Conservation (phyloP, 495 filamentous ascomycete species). For the Lasiosphaeria miniovina region DNA sequence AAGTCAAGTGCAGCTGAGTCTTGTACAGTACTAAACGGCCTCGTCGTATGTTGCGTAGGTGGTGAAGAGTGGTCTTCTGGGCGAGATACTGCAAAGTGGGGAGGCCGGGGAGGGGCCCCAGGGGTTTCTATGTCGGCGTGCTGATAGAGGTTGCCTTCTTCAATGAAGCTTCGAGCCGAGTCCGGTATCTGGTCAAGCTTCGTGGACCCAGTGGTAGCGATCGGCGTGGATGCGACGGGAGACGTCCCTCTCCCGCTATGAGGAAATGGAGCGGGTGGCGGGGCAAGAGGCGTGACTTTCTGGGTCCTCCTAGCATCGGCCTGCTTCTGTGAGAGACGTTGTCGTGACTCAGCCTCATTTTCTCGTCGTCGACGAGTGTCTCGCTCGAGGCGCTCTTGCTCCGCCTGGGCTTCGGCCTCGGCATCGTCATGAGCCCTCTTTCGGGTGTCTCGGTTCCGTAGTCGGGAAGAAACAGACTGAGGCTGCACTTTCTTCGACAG, state of each 20-base stretch:
- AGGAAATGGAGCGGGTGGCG: too few relatives aligned
- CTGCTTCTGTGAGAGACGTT: neutral
- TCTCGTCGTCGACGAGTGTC: conserved; percentile 13
- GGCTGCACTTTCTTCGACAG: too few relatives aligned
- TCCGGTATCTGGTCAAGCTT: neutral
- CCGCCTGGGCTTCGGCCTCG: conserved; percentile 15
- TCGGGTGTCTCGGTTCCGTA: conserved; percentile 3
- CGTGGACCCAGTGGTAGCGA: neutral
- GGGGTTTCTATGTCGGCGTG: conserved; percentile 31
- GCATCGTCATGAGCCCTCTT: conserved; percentile 23
- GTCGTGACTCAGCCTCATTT: conserved; percentile 10
- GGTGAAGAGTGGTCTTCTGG: too few relatives aligned
- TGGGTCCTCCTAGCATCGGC: conserved; percentile 4
- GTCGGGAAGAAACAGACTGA: too few relatives aligned
- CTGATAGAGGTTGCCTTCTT: conserved; percentile 35
- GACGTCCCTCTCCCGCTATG: too few relatives aligned
- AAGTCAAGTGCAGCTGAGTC: too few relatives aligned
- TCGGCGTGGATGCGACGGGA: neutral
- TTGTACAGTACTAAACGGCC: too few relatives aligned
- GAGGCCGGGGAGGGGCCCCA: neutral
- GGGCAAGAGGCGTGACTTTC: neutral
- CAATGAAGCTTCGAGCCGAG: conserved; percentile 31
- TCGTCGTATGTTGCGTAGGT: too few relatives aligned
- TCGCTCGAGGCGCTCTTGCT: conserved; percentile 19
- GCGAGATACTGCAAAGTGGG: too few relatives aligned